These are phyloP conservation scores for Purpureocillium takamizusanense DNA, from an alignment of 2,329 filamentous ascomycete genomes.

Conservation along the genomic window DNA sequence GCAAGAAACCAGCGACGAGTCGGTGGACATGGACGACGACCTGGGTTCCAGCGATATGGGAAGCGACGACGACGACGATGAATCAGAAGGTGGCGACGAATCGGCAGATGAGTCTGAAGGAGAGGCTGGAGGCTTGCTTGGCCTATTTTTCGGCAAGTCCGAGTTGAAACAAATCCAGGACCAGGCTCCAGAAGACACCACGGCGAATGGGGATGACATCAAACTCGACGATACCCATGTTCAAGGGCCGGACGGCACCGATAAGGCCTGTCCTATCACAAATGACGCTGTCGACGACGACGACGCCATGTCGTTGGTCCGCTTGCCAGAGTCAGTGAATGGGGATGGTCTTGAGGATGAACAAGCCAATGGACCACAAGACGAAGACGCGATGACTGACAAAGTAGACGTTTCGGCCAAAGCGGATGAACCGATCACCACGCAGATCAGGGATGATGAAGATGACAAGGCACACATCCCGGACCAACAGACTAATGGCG, in stretches of 20 bases:
- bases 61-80: slow-evolving; percentile 26
- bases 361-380: not conserved
- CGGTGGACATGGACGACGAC: slow-evolving; percentile 61
- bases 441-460: not conserved
- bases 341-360: slow-evolving; percentile 4
- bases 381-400: not conserved
- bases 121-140: slow-evolving; percentile 40
- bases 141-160: slow-evolving; percentile 49
- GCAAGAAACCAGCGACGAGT: slow-evolving; percentile 53
- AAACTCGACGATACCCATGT: slow-evolving; percentile 12
- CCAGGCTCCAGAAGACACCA: slow-evolving; percentile 18
- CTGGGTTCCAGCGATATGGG: slow-evolving; percentile 48
- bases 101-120: slow-evolving; percentile 36
- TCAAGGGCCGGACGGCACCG: slow-evolving; percentile 14
- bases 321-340: slow-evolving; percentile 16
- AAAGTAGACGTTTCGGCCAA: not conserved
- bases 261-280: not conserved
- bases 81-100: slow-evolving; percentile 27
- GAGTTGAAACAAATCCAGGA: slow-evolving; percentile 45
- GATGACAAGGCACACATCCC: not conserved
- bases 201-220: slow-evolving; percentile 14
- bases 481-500: too few species aligned
- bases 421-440: not conserved
- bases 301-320: slow-evolving; percentile 23
- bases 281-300: slow-evolving; percentile 11